These are phyloP conservation scores for Syzygium aqueum DNA, from an alignment of 345 rosid genomes.

Conservation along the genomic window DNA sequence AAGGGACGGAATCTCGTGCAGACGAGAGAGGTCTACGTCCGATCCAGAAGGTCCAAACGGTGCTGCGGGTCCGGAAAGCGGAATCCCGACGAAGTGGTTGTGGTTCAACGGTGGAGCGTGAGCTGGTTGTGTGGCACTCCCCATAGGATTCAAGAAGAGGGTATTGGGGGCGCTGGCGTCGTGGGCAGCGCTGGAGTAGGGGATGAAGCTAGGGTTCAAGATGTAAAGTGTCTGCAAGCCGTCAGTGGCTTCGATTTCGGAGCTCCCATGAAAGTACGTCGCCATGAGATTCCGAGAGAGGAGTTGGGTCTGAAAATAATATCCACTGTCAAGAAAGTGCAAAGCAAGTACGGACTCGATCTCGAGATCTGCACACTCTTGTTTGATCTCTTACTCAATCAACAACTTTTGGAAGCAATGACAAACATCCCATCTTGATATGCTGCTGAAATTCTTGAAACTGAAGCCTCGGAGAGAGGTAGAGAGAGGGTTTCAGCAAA, in stretches of 20 bases:
- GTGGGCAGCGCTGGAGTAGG: conserved; percentile 23
- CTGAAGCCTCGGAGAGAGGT: neutral
- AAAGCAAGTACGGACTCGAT: neutral
- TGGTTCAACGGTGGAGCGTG: conserved; percentile 22
- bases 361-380: neutral
- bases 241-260: conserved; percentile 36
- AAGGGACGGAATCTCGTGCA: conserved; percentile 3
- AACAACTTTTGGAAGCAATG: neutral
- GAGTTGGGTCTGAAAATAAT: neutral
- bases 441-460: neutral
- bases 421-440: neutral
- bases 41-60: neutral
- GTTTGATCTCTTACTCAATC: neutral
- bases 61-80: conserved; percentile 7
- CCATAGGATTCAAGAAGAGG: neutral
- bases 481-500: neutral
- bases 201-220: conserved; percentile 36
- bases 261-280: conserved; percentile 36
- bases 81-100: conserved; percentile 28
- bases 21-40: neutral
- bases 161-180: neutral
- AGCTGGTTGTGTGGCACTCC: conserved; percentile 1
- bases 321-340: neutral
- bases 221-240: conserved; percentile 45
- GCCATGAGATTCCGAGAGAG: conserved; percentile 19